Conservation (phyloP, 148 eudicot species). For the Rhododendron kiyosumense region DNA sequence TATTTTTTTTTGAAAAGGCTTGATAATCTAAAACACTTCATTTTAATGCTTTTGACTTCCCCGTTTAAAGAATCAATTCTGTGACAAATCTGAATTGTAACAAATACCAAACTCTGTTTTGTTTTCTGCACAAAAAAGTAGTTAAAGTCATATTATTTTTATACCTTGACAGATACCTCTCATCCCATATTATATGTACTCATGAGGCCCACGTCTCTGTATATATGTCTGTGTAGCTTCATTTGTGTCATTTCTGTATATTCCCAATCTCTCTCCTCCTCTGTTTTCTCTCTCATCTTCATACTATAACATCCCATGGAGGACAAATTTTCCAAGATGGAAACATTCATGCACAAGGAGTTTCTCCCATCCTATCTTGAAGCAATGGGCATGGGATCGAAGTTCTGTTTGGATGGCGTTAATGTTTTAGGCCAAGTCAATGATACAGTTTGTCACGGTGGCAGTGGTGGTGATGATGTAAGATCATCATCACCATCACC, state of each 20-base stretch:
- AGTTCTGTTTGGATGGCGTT: conserved; percentile 7
- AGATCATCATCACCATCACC: conserved; percentile 12
- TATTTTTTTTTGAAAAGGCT: neutral
- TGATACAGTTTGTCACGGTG: neutral
- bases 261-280: neutral
- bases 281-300: neutral
- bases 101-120: neutral
- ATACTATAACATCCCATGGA: conserved; percentile 33
- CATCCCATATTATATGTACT: conserved; percentile 18
- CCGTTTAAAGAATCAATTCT: neutral
- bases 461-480: neutral
- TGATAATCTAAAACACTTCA: neutral
- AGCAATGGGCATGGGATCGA: conserved; percentile 16
- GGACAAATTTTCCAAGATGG: conserved; percentile 26
- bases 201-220: conserved; percentile 1
- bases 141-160: conserved; percentile 8
- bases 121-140: conserved; percentile 17
- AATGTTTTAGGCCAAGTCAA: conserved; percentile 3
- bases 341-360: conserved; percentile 28
- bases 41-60: neutral
- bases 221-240: conserved; percentile 12
- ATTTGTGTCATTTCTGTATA: conserved; percentile 10
- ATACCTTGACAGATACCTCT: conserved; percentile 25
- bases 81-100: neutral
- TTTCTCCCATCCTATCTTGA: conserved; percentile 19